Evolutionary conservation across 768 basidiomycete genomes (phyloP).

Genomic region (Xerocomellus intermedius): DNA sequence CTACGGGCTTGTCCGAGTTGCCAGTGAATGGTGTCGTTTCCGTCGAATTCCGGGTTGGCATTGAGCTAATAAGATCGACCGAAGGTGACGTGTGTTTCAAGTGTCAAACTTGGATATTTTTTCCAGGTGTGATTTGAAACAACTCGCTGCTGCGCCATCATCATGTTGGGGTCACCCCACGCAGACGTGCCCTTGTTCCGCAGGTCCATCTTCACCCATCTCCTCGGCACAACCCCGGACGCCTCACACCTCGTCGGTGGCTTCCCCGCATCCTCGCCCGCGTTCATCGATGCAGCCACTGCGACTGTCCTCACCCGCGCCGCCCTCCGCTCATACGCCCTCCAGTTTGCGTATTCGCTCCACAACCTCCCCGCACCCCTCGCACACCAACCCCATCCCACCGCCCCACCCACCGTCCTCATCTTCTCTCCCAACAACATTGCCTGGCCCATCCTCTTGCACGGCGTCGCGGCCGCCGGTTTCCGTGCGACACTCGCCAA

Average conservation of each 20-base stretch:
- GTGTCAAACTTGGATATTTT: no score
- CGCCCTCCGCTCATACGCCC: constrained; percentile 49
- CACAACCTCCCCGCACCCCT: constrained; percentile 43
- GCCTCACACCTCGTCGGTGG: constrained; percentile 37
- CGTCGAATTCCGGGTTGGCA: no score
- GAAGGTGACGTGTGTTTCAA: no score
- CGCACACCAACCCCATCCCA: constrained; percentile 46
- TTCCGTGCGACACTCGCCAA: constrained; percentile 72
- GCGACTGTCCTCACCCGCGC: constrained; percentile 56
- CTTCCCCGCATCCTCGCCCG: constrained; percentile 44
- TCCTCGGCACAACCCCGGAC: constrained; percentile 20
- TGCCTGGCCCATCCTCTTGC: constrained; percentile 49
- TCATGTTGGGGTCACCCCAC: constrained; percentile 26
- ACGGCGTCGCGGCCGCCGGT: constrained; percentile 58
- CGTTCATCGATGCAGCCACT: constrained; percentile 66
- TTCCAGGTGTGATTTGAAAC: no score
- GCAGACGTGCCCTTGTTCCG: constrained; percentile 19
- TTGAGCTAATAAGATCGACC: no score
- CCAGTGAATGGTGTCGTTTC: no score
- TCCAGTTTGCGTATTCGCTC: constrained; percentile 60
- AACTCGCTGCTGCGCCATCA: constrained; percentile 2
- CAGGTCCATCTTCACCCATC: constrained; percentile 33
- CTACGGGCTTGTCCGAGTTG: no score
- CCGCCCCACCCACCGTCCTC: constrained; percentile 45
- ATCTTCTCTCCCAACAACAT: constrained; percentile 72